Percentiles rank a stretch among this genome's conserved stretches.
These are phyloP conservation scores for Colletotrichum chlorophyti DNA, from an alignment of 2,329 filamentous ascomycete genomes.

Conservation along the genomic window DNA sequence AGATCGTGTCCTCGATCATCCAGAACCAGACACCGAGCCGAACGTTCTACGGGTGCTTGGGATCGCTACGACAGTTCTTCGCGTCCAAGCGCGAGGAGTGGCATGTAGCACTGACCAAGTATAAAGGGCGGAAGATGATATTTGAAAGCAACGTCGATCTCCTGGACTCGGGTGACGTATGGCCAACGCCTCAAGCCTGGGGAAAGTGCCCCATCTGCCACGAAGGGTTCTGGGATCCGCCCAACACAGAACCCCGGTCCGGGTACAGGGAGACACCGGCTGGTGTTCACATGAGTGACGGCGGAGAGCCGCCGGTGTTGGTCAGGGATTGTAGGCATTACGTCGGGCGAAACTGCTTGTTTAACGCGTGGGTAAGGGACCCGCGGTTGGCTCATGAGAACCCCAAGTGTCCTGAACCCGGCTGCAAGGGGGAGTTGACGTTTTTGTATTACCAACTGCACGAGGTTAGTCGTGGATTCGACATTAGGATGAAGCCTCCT, in stretches of 20 bases:
- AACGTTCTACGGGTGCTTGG: too few relatives aligned
- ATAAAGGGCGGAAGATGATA: slow-evolving; percentile 3
- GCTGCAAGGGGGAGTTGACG: background rate
- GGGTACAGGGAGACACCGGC: background rate
- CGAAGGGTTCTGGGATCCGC: background rate
- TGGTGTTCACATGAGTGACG: background rate
- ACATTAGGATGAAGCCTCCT: background rate
- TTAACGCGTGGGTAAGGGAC: slow-evolving; percentile 7
- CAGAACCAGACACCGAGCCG: background rate
- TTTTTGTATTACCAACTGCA: background rate
- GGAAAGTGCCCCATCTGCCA: slow-evolving; percentile 2
- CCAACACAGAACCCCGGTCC: too few relatives aligned
- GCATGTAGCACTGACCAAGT: slow-evolving; percentile 3
- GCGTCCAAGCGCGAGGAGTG: slow-evolving; percentile 1
- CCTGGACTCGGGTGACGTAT: background rate
- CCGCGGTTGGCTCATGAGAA: background rate
- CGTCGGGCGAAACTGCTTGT: slow-evolving; percentile 18
- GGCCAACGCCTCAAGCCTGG: background rate
- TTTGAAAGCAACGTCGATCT: background rate
- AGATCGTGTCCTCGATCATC: background rate
- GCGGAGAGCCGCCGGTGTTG: slow-evolving; percentile 15
- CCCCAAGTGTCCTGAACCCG: background rate
- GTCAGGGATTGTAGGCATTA: slow-evolving; percentile 7
- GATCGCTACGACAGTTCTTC: slow-evolving; percentile 8
- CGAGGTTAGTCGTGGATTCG: background rate